Base-by-base conservation (phyloP, 768 basidiomycete species). In the Amanita phalloides region DNA sequence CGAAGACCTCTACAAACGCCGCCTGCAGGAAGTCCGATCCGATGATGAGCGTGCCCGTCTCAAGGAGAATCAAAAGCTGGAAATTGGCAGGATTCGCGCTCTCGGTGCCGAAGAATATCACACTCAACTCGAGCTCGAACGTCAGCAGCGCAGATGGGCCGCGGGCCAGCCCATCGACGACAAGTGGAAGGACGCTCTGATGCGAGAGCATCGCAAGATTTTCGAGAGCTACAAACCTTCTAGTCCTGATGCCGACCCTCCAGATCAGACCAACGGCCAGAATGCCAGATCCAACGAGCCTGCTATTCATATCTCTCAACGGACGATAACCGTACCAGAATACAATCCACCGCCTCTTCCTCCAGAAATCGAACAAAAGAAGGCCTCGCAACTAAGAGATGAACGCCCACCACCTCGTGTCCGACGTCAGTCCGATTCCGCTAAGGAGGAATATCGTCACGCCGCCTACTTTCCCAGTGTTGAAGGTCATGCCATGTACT, bases 121-220 rank as follows among this genome's bases (percentile, higher is more conserved):
- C 21, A 35, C 23, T 21, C 37, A 53, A 23, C 41, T 53, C 38
- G 53, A 53, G 28, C 37, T 47, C 39, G 53, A 53, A 14, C 45
- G 53, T 2, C 45, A 53, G 45, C 45, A 53, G 41, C 45, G 46
- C 10, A 53, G 42, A 36, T 53, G 53, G 53, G 53, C 53, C 9
- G 0, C 37, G 37, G 47, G 47, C 2, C 45, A 32, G 45, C 39
- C 47, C 32, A 53, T 47, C 41, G 47, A 53, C 36, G 53, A 37
- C 4, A 25, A 45, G 45, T 53, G 45, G 53, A 53, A 53, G 46
- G 39, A 53, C 3, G 43, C 42, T 26, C 32, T 52, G 23, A 25
- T 37, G 43, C 33, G 51, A 4, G 51, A 52, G 23, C 51, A 52
- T 30, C 41, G 43, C 51, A 52, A 38, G 43, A 45, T 45, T 38